These are phyloP conservation scores for Aureobasidium sp. DNA, from an alignment of 2,329 filamentous ascomycete species.

Conservation along the genomic window DNA sequence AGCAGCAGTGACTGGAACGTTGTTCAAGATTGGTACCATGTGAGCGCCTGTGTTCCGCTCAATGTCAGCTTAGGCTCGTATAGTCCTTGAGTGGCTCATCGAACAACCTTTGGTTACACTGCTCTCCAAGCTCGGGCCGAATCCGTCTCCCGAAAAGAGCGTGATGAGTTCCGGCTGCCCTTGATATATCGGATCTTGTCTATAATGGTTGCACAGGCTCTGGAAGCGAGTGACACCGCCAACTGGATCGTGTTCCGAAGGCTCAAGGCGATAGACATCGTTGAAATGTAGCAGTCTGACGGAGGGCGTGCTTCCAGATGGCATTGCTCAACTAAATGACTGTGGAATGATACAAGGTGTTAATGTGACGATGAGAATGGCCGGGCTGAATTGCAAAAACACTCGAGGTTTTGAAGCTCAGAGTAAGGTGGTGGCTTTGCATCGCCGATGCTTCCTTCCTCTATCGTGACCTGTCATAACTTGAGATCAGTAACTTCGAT, in stretches of 20 bases:
- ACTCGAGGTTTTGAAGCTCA: not conserved
- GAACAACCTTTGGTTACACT: constrained; percentile 72
- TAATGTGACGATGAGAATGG: not conserved
- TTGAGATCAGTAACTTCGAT: not conserved
- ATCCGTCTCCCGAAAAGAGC: constrained; percentile 85
- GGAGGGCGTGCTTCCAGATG: constrained; percentile 42
- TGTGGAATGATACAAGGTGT: not conserved
- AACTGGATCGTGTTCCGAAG: constrained; percentile 66
- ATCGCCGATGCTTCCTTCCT: not conserved
- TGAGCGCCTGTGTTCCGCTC: constrained; percentile 49
- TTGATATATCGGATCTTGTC: constrained; percentile 49
- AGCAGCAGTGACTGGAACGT: constrained; percentile 67
- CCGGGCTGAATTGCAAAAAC: too few relatives aligned
- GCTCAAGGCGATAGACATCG: constrained; percentile 85
- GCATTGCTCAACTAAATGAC: not conserved
- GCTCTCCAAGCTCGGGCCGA: constrained; percentile 83
- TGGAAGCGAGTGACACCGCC: constrained; percentile 78
- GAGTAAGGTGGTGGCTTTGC: not conserved
- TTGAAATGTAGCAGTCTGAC: constrained; percentile 81
- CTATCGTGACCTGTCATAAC: too few relatives aligned
- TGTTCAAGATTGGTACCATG: constrained; percentile 80
- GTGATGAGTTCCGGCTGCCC: constrained; percentile 61
- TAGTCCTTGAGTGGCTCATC: not conserved
- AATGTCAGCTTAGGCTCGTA: not conserved
- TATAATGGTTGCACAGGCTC: constrained; percentile 67